Base-by-base conservation (phyloP, 768 basidiomycete genomes). In the Tylopilus vinaceipallidus region DNA sequence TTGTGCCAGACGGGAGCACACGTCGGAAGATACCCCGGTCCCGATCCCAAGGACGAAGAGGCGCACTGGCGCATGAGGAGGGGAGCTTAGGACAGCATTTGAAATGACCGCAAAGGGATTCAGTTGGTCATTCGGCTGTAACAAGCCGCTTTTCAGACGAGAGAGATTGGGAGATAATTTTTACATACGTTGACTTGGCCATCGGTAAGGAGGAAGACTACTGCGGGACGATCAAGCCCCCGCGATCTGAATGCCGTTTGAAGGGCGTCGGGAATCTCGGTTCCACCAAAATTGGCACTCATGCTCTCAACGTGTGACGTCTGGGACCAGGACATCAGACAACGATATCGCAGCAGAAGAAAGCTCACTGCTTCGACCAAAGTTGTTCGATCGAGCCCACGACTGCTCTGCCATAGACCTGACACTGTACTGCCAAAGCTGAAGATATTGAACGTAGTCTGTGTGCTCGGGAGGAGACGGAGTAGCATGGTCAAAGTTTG, bases 21-120 rank as follows among this genome's bases (percentile, higher is more conserved):
- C 70, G 0, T 71, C 76, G 4, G 71, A 78, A 3, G 82, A 82
- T 3, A 76, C 74, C 0, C 53, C 55, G 20, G 66, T 42, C 12
- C 84, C 84, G 13, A 86, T 81, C 1, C 83, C 83, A 2, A 86
- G 73, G 9, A 75, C 71, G 50, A 83, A 86, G 4, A 84, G 69
- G 8, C 81, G 78, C 2, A 80, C 50, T 8, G 70, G 70, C 0
- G 70, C 68, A 6, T 60, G 36, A 0, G 54, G 32, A 2, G 62
- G 41, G 23, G 75, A 63, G n/a, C 45, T 46, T 2, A 23, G 47
- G 7, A 80, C 70, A 16, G 73, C 75, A 2, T 52, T 43, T 3
- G 64, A 42, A 11, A 71, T 54, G 19, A 60, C n/a, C 1, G 9
- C 27, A 6, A 43, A 42, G 30, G 71, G 53, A 1, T 47, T 32